phyloP scores from a whole-genome alignment of 768 basidiomycete species.

The Leccinum broughii region DNA sequence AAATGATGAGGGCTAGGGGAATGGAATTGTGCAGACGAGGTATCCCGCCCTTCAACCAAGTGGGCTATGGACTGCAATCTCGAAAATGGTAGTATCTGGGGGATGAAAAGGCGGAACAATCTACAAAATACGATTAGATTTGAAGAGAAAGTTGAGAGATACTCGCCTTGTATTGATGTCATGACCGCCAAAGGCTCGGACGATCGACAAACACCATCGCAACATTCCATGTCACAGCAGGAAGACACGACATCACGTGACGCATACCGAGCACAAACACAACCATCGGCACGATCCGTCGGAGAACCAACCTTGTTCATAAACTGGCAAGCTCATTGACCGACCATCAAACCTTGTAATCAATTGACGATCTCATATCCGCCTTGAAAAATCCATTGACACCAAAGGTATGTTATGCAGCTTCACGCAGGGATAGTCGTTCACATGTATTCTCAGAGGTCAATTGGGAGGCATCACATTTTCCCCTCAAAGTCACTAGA shows the following conservation, averaged over 20 bases:
- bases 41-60: no score
- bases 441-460: constrained; percentile 55
- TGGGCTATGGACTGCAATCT: not conserved
- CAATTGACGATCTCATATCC: constrained; percentile 23
- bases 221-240: constrained; percentile 72
- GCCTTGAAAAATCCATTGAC: constrained; percentile 98
- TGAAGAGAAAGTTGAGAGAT: not conserved
- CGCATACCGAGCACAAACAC: not conserved
- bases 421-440: constrained; percentile 2
- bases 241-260: not conserved
- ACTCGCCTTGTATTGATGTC: constrained; percentile 30
- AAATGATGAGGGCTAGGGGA: not conserved
- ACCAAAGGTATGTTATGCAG: constrained; percentile 56
- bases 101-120: not conserved
- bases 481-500: constrained; percentile 23
- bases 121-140: constrained; percentile 7
- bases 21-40: not conserved
- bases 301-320: constrained; percentile 31
- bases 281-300: constrained; percentile 18
- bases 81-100: constrained; percentile 2
- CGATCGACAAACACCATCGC: constrained; percentile 64
- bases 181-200: constrained; percentile 44
- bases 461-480: constrained; percentile 85
- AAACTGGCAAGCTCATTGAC: constrained; percentile 28
- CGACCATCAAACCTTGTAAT: constrained; percentile 27